phyloP scores from a whole-genome alignment of 2,329 filamentous ascomycete genomes.

The Aureobasidium sp. region DNA sequence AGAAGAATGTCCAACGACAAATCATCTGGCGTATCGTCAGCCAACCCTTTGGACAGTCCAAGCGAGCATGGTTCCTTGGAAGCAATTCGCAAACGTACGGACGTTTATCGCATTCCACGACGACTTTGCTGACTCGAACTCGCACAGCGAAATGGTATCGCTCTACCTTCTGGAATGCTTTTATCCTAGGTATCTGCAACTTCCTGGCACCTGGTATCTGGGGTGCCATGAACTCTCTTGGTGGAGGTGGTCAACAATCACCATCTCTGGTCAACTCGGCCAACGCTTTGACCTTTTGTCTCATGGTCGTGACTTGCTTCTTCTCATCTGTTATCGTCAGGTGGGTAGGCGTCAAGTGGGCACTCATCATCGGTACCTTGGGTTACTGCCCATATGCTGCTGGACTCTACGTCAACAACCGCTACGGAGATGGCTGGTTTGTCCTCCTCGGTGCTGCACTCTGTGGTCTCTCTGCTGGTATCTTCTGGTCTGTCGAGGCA shows the following conservation, averaged over 20 bases:
- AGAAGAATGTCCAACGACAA: not conserved
- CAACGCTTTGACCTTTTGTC: conserved; percentile 62
- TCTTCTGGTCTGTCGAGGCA: conserved; percentile 70
- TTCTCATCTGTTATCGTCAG: conserved; percentile 56
- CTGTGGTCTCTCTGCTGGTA: conserved; percentile 60
- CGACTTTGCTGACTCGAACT: not conserved
- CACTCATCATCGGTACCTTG: conserved; percentile 61
- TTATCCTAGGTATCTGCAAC: conserved; percentile 62
- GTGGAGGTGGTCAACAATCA: conserved; percentile 56
- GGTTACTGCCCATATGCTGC: conserved; percentile 65
- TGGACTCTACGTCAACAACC: conserved; percentile 63
- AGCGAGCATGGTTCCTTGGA: not conserved
- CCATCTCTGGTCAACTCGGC: conserved; percentile 61
- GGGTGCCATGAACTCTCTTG: conserved; percentile 61
- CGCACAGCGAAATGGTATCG: conserved; percentile 45
- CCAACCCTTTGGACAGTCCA: not conserved
- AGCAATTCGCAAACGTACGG: not conserved
- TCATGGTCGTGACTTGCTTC: conserved; percentile 64
- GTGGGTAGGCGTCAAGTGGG: conserved; percentile 61
- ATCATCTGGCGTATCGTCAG: not conserved
- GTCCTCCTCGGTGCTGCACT: conserved; percentile 58
- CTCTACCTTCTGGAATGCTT: conserved; percentile 63
- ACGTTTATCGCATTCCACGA: not conserved
- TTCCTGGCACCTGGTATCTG: conserved; percentile 64
- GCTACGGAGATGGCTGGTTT: conserved; percentile 61